Conservation (phyloP, 306 rosid species). For the Canavalia ensiformis region DNA sequence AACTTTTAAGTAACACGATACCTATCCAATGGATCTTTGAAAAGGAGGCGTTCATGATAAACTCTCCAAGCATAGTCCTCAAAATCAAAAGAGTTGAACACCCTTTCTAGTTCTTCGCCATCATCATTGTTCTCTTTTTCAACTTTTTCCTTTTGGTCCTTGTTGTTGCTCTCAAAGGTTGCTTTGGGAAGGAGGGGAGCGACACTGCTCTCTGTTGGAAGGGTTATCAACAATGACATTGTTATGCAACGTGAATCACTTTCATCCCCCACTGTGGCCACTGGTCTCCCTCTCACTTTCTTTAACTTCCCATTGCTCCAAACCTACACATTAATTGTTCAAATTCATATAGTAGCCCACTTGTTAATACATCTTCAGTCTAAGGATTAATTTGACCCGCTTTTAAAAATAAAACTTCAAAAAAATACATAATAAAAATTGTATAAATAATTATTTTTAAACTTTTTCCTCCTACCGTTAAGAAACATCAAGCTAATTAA, state of each 20-base stretch:
- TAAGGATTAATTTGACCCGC: neutral
- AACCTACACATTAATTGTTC: slow-evolving; percentile 57
- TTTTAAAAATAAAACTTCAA: neutral
- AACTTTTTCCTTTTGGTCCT: slow-evolving; percentile 21
- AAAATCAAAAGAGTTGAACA: slow-evolving; percentile 71
- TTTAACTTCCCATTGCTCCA: slow-evolving; percentile 91
- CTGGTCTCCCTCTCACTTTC: slow-evolving; percentile 88
- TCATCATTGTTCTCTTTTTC: slow-evolving; percentile 33
- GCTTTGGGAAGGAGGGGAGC: slow-evolving; percentile 61
- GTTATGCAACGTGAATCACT: slow-evolving; percentile 58
- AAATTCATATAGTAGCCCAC: neutral
- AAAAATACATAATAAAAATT: neutral
- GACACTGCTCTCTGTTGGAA: slow-evolving; percentile 67
- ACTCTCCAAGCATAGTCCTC: slow-evolving; percentile 93
- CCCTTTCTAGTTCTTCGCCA: slow-evolving; percentile 31
- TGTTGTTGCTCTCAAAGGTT: neutral
- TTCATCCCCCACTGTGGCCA: slow-evolving; percentile 48
- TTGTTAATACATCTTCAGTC: neutral
- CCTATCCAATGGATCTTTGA: slow-evolving; percentile 78
- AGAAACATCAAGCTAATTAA: neutral
- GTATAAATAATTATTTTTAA: neutral
- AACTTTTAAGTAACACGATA: slow-evolving; percentile 55
- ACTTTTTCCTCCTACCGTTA: too few relatives aligned
- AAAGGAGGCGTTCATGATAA: slow-evolving; percentile 66
- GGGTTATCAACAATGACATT: slow-evolving; percentile 77